These are phyloP conservation scores for Cryoendolithus antarcticus DNA, from an alignment of 2,329 filamentous ascomycete species.

Conservation along the genomic window DNA sequence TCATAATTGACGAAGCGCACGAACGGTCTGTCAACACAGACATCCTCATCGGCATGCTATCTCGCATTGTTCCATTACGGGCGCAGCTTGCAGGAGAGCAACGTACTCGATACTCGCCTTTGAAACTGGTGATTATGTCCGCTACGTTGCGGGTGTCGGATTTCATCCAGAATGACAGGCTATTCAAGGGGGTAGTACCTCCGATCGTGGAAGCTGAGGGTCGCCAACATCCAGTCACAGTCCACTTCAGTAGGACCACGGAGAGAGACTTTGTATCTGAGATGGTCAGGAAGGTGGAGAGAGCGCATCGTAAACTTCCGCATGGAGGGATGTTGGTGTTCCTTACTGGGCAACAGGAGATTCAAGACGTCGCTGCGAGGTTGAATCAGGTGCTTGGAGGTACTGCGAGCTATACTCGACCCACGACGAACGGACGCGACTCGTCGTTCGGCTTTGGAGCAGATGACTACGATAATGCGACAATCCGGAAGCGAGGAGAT, in stretches of 20 bases:
- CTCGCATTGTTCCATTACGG: slow-evolving; percentile 76
- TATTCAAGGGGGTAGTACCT: slow-evolving; percentile 60
- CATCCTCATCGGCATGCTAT: slow-evolving; percentile 94
- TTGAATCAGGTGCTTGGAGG: slow-evolving; percentile 56
- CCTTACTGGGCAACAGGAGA: slow-evolving; percentile 86
- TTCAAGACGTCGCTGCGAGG: slow-evolving; percentile 66
- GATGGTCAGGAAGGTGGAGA: slow-evolving; percentile 72
- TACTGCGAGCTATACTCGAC: slow-evolving; percentile 25
- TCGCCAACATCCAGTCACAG: slow-evolving; percentile 77
- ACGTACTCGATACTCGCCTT: slow-evolving; percentile 51
- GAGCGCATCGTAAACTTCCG: slow-evolving; percentile 80
- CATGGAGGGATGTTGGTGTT: slow-evolving; percentile 88
- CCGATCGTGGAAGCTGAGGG: slow-evolving; percentile 85
- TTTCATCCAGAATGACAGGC: slow-evolving; percentile 67
- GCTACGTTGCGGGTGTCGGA: slow-evolving; percentile 85
- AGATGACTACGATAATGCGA: slow-evolving; percentile 77
- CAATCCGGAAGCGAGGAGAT: slow-evolving; percentile 25
- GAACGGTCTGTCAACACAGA: slow-evolving; percentile 96
- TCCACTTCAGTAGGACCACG: slow-evolving; percentile 77
- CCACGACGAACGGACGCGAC: too few relatives aligned
- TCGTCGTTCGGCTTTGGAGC: slow-evolving; percentile 6
- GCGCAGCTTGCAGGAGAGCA: slow-evolving; percentile 63
- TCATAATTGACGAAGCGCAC: slow-evolving; percentile 94
- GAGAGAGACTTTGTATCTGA: slow-evolving; percentile 83
- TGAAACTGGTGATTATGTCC: slow-evolving; percentile 97